Evolutionary conservation across 2,329 filamentous ascomycete genomes (phyloP), one percentile per base, ranked within the genome.

Genomic region (Colletotrichum cordylinicola): DNA sequence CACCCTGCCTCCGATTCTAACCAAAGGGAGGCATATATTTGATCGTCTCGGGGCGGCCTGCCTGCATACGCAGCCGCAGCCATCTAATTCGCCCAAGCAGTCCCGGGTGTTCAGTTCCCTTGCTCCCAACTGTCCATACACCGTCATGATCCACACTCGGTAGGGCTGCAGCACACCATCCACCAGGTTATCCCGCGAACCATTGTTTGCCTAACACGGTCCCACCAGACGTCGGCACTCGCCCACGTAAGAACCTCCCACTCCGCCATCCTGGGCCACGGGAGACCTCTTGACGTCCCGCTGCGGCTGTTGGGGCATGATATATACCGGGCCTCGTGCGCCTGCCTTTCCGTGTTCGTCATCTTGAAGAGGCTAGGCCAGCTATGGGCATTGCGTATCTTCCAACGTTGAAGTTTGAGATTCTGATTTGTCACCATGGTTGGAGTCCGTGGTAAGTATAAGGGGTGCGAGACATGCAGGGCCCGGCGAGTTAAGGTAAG

Each of bases 391-490:
- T 39, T 65, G 33, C 33, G 15, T 37, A 29, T 52, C 66, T 52
- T 39, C 31, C 55, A 21, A 56, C 13, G 43, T 64, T 39, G 24
- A 18, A 27, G n/a, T 31, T 35, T 43, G 27, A 68, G 43, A 43
- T 18, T 52, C 21, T 68, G 43, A 35, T 62, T 37, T 48, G 56
- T 77, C 80, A 85, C 72, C 43, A 92, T 92, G 91, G 91, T 92
- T 78, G 91, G 91, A 69, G 91, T 93, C 74, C 88, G 90, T 48
- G 91, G 91, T 67, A 92, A 92, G 82, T 93, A 90, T 81, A 92
- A 92, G 82, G 91, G 91, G 48, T 93, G 91, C 83, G 91, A 92
- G 82, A 92, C 91, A 31, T 93, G 91, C 80, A 86, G 91, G 65
- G 84, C 86, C 33, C 85, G 91, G 67, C 87, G 91, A 81, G 91